Evolutionary conservation across 495 filamentous ascomycete species (phyloP).

Genomic region (Neurospora sp.): DNA sequence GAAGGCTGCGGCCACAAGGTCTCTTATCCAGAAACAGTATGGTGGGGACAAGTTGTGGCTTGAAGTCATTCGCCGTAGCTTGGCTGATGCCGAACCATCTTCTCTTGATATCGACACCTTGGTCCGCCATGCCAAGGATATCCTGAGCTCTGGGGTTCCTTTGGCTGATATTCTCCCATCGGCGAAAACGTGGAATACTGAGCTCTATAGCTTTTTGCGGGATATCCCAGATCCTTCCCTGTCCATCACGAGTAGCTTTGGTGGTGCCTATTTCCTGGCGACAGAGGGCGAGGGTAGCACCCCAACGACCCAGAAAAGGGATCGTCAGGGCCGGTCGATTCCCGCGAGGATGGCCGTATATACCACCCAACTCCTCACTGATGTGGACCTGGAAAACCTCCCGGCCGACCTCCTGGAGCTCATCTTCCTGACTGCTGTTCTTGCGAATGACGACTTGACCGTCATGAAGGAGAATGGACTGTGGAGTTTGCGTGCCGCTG

Average conservation of each 20-base stretch:
- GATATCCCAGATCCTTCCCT: slow-evolving; percentile 49
- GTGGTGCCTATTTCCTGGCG: slow-evolving; percentile 59
- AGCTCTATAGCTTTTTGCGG: slow-evolving; percentile 49
- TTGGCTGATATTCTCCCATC: slow-evolving; percentile 34
- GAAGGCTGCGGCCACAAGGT: slow-evolving; percentile 21
- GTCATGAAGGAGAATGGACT: slow-evolving; percentile 20
- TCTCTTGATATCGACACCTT: slow-evolving; percentile 38
- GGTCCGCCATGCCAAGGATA: slow-evolving; percentile 28
- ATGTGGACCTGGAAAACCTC: slow-evolving; percentile 17
- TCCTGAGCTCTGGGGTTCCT: slow-evolving; percentile 10
- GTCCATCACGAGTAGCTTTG: slow-evolving; percentile 60
- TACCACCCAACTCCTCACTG: slow-evolving; percentile 43
- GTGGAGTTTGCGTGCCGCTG: slow-evolving; percentile 22
- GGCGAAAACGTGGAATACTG: slow-evolving; percentile 29
- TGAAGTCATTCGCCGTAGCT: slow-evolving; percentile 30
- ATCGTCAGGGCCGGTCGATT: slow-evolving; percentile 57
- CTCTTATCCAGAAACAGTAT: slow-evolving; percentile 24
- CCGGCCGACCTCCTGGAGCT: slow-evolving; percentile 31
- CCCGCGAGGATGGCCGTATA: slow-evolving; percentile 67
- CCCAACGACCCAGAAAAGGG: slow-evolving; percentile 30
- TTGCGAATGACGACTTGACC: slow-evolving; percentile 36
- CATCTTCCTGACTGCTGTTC: slow-evolving; percentile 28
- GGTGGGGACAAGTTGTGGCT: slow-evolving; percentile 20
- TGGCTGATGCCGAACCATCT: slow-evolving; percentile 25
- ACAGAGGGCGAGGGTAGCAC: slow-evolving; percentile 18